phyloP scores from a whole-genome alignment of 2,329 filamentous ascomycete species.

The Mycogone perniciosa region DNA sequence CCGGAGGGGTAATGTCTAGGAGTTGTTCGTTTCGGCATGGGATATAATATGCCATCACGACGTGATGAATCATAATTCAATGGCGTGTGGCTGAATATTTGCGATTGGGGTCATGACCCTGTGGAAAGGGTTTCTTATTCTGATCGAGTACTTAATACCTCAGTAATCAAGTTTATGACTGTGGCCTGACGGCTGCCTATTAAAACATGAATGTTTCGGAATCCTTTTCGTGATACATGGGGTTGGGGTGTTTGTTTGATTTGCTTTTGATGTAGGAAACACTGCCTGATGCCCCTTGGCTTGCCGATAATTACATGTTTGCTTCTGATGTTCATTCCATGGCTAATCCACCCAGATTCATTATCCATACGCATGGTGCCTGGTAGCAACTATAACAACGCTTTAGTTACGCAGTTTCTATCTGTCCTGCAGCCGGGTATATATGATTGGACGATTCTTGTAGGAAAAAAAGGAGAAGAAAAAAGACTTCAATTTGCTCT shows the following conservation, averaged over 20 bases:
- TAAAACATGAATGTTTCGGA: neutral
- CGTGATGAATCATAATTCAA: conserved; percentile 6
- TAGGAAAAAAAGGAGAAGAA: too few relatives aligned
- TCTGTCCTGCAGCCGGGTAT: neutral
- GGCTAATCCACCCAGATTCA: too few relatives aligned
- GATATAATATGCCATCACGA: conserved; percentile 1
- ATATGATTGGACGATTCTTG: too few relatives aligned
- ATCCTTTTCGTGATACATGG: too few relatives aligned
- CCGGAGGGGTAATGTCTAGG: neutral
- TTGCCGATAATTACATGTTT: too few relatives aligned
- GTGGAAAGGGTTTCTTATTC: conserved; percentile 3
- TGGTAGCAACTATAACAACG: too few relatives aligned
- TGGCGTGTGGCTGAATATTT: neutral
- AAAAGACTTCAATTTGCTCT: neutral
- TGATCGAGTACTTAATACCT: conserved; percentile 5
- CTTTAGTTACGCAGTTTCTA: too few relatives aligned
- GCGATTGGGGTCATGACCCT: neutral
- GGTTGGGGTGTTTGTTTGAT: too few relatives aligned
- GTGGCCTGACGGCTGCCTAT: neutral
- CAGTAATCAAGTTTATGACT: neutral
- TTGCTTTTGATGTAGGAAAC: too few relatives aligned
- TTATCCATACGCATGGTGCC: too few relatives aligned
- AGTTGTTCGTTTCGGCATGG: neutral
- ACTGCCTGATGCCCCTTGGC: too few relatives aligned
- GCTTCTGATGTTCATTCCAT: too few relatives aligned